A percentile compares a stretch with the other conserved stretches of the same genome.
These are phyloP conservation scores for Aspergillus steynii DNA, from an alignment of 495 filamentous ascomycete species.

Conservation along the genomic window DNA sequence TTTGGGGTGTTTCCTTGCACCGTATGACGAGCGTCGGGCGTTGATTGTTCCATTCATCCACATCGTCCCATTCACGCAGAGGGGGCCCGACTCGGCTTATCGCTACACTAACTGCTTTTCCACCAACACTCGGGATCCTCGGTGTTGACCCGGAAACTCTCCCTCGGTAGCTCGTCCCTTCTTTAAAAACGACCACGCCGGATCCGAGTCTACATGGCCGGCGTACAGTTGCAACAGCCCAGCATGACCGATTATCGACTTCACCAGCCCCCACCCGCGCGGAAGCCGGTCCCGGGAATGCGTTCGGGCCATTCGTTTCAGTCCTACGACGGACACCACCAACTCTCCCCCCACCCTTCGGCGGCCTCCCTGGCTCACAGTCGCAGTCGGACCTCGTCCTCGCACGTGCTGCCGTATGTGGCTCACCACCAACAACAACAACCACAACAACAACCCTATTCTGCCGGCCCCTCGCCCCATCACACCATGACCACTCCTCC, in stretches of 20 bases:
- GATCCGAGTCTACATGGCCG: slow-evolving; percentile 27
- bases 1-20: slow-evolving; percentile 1
- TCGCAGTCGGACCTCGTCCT: slow-evolving; percentile 62
- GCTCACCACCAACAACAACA: slow-evolving; percentile 26
- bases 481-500: slow-evolving; percentile 34
- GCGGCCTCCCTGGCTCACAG: slow-evolving; percentile 41
- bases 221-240: slow-evolving; percentile 29
- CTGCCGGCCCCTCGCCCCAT: slow-evolving; percentile 26
- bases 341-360: slow-evolving; percentile 34
- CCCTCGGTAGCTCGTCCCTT: background rate
- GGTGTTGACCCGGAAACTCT: background rate
- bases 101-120: background rate
- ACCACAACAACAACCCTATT: slow-evolving; percentile 30
- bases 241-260: slow-evolving; percentile 48
- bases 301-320: slow-evolving; percentile 35
- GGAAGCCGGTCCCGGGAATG: slow-evolving; percentile 34
- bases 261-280: slow-evolving; percentile 37
- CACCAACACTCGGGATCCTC: background rate
- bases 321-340: slow-evolving; percentile 31
- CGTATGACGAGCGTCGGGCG: slow-evolving; percentile 10
- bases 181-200: background rate
- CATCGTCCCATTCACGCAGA: background rate
- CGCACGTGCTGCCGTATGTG: slow-evolving; percentile 53
- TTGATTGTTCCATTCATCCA: slow-evolving; percentile 7
- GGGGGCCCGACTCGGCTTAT: slow-evolving; percentile 1